These are phyloP conservation scores for Talaromyces sp. DNA, from an alignment of 2,329 filamentous ascomycete genomes.

Conservation along the genomic window DNA sequence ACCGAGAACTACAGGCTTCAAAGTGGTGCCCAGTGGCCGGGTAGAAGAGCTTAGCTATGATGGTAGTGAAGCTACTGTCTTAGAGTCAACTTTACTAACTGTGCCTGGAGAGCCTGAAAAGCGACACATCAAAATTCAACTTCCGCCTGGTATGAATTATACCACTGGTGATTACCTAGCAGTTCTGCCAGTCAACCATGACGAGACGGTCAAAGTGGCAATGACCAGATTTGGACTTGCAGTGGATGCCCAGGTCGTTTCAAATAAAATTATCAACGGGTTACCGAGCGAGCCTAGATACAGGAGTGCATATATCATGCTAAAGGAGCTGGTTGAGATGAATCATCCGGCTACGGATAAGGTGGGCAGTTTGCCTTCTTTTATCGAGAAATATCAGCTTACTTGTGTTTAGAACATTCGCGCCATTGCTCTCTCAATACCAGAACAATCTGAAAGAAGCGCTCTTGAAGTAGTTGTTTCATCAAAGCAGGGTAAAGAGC, in stretches of 20 bases:
- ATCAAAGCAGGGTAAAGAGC: not conserved
- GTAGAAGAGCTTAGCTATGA: not conserved
- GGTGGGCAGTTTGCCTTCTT: not conserved
- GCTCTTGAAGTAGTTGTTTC: not conserved
- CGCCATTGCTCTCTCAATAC: not conserved
- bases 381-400: not conserved
- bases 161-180: slow-evolving; percentile 66
- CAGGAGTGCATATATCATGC: not conserved
- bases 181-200: slow-evolving; percentile 61
- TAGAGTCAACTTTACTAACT: not conserved
- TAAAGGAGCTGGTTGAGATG: not conserved
- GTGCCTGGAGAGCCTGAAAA: not conserved
- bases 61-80: not conserved
- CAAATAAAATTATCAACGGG: not conserved
- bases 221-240: slow-evolving; percentile 28
- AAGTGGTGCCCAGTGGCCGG: not conserved
- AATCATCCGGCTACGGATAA: not conserved
- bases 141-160: slow-evolving; percentile 58
- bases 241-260: not conserved
- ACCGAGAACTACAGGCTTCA: not conserved
- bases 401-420: not conserved
- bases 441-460: not conserved
- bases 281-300: not conserved
- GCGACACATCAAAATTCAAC: slow-evolving; percentile 57
- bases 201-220: slow-evolving; percentile 52